Percentiles rank a stretch among this genome's conserved stretches.
phyloP scores from a whole-genome alignment of 352 stramenopile species.

The Globisporangium paddicum region DNA sequence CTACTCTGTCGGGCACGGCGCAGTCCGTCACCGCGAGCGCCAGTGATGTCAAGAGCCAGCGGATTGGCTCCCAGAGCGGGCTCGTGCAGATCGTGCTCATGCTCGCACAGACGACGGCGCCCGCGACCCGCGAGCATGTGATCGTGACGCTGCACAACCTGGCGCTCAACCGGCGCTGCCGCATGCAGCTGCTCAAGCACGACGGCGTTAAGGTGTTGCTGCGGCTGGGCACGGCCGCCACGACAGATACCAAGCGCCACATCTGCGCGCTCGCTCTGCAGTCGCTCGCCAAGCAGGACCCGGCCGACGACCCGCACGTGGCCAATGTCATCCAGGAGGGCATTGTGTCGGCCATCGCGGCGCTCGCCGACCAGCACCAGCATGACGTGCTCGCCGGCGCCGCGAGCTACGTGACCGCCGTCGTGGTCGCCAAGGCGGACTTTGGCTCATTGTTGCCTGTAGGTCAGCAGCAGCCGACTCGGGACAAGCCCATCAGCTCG shows the following conservation, averaged over 20 bases:
- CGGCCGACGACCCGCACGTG: constrained; percentile 36
- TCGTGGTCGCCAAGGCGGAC: constrained; percentile 3
- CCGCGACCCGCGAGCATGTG: constrained; percentile 64
- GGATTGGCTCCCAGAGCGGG: constrained; percentile 42
- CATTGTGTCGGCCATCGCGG: constrained; percentile 56
- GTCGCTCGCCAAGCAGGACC: constrained; percentile 40
- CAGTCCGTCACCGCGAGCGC: neutral
- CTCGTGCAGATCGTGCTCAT: constrained; percentile 57
- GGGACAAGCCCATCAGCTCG: constrained; percentile 16
- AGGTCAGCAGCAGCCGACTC: neutral
- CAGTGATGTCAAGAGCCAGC: constrained; percentile 53
- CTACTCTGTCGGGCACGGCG: neutral
- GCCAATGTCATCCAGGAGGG: constrained; percentile 67
- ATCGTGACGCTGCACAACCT: constrained; percentile 68
- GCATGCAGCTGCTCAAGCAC: constrained; percentile 65
- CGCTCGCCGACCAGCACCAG: constrained; percentile 56
- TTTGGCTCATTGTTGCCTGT: neutral
- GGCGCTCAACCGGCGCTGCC: constrained; percentile 42
- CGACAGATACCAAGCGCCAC: constrained; percentile 51
- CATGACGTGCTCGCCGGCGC: constrained; percentile 42
- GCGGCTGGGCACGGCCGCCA: constrained; percentile 35
- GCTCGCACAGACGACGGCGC: constrained; percentile 32
- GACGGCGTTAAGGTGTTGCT: constrained; percentile 75
- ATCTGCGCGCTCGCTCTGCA: constrained; percentile 63
- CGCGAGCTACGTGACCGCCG: constrained; percentile 18